These are phyloP conservation scores for Aspergillus sp. DNA, from an alignment of 2,329 filamentous ascomycete species.

Conservation along the genomic window DNA sequence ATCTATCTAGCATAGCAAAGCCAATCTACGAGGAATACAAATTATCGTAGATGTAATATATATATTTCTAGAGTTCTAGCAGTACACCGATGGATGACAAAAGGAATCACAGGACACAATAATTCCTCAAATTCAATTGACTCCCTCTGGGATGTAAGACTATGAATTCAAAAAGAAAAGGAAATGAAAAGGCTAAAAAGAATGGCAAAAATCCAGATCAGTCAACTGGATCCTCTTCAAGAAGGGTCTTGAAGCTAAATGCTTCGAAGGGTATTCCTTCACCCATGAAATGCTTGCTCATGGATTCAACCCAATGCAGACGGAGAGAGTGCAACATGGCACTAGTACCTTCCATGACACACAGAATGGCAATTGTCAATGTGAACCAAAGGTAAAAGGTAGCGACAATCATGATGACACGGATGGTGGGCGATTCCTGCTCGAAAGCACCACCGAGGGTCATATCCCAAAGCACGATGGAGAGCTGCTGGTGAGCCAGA, in stretches of 20 bases:
- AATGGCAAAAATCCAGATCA: constrained; percentile 18
- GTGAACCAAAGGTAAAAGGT: constrained; percentile 89
- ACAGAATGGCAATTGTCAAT: constrained; percentile 73
- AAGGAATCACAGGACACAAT: too few relatives aligned
- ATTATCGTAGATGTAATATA: too few relatives aligned
- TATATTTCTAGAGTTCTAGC: too few relatives aligned
- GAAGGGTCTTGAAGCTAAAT: constrained; percentile 77
- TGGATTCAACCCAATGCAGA: constrained; percentile 94
- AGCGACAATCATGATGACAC: constrained; percentile 74
- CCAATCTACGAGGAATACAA: too few relatives aligned
- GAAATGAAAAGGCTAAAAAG: constrained; percentile 5
- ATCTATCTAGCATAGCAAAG: too few relatives aligned
- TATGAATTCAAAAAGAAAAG: constrained; percentile 6
- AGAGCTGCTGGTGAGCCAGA: constrained; percentile 95
- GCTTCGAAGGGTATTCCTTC: constrained; percentile 82
- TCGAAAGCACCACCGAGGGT: constrained; percentile 75
- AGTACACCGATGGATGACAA: too few relatives aligned
- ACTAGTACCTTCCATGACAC: constrained; percentile 93
- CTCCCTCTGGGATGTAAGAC: too few relatives aligned
- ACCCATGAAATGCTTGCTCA: constrained; percentile 95
- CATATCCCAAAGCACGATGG: constrained; percentile 94
- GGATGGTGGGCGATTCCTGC: constrained; percentile 56
- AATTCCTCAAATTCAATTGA: too few relatives aligned
- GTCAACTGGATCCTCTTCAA: constrained; percentile 70
- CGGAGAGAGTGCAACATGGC: constrained; percentile 91